Evolutionary conservation across 2,329 filamentous ascomycete species (phyloP).

Genomic region (Aureobasidium lini): DNA sequence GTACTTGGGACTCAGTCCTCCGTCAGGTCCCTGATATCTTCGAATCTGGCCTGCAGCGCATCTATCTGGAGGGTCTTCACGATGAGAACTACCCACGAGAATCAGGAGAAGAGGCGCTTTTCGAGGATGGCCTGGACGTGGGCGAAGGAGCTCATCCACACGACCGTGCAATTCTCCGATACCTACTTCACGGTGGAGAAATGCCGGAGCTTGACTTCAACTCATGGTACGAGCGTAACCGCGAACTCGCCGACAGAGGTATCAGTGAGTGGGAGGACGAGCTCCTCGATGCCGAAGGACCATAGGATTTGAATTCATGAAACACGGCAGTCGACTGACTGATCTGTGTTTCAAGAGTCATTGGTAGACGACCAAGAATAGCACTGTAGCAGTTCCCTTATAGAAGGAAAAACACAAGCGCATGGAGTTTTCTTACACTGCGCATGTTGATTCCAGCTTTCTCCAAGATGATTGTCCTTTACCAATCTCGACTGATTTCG

Average conservation of each 20-base stretch:
- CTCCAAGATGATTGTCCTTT: too few relatives aligned
- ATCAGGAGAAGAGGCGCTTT: constrained; percentile 8
- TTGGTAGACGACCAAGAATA: not conserved
- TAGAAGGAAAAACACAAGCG: too few relatives aligned
- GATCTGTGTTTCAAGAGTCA: not conserved
- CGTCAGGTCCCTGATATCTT: constrained; percentile 18
- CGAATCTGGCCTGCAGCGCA: constrained; percentile 13
- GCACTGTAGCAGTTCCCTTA: not conserved
- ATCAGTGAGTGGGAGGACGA: not conserved
- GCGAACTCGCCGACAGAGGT: not conserved
- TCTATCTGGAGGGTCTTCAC: constrained; percentile 21
- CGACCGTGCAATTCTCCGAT: not conserved
- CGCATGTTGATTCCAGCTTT: too few relatives aligned
- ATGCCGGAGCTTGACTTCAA: constrained; percentile 7
- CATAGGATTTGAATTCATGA: not conserved
- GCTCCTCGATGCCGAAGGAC: not conserved
- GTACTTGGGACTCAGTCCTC: constrained; percentile 9
- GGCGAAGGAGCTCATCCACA: constrained; percentile 6
- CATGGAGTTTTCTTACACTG: too few relatives aligned
- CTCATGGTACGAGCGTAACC: constrained; percentile 1
- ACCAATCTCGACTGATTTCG: too few relatives aligned
- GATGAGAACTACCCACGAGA: constrained; percentile 14
- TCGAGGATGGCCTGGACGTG: constrained; percentile 7
- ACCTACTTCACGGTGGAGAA: constrained; percentile 3
- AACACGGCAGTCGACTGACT: not conserved